Conservation (phyloP, 208 protist species). For the Acanthamoeba polyphaga region DNA sequence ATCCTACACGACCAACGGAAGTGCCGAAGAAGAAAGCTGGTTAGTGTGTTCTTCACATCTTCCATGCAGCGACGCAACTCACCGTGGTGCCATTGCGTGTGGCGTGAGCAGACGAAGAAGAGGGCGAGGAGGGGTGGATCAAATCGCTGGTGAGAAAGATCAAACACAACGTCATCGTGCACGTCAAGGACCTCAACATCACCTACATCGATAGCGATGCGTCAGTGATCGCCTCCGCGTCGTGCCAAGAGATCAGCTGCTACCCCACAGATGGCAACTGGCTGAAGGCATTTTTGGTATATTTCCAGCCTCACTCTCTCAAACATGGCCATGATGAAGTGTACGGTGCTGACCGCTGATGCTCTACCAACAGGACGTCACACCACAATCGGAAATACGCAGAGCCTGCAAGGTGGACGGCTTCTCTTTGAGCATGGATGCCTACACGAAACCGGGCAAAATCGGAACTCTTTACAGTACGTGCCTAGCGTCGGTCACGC, state of each 20-base stretch:
- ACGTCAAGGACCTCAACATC: conserved; percentile 21
- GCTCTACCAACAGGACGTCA: neutral
- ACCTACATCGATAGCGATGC: conserved; percentile 64
- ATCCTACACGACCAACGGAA: neutral
- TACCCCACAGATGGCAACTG: conserved; percentile 47
- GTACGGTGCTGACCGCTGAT: neutral
- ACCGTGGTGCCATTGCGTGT: neutral
- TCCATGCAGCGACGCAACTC: neutral
- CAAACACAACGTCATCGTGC: conserved; percentile 67
- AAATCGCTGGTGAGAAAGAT: conserved; percentile 62
- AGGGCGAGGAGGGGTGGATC: conserved; percentile 56
- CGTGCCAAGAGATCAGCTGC: neutral
- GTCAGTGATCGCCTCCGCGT: neutral
- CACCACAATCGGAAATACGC: neutral
- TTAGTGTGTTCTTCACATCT: neutral
- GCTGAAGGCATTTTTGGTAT: conserved; percentile 42
- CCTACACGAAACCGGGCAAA: neutral
- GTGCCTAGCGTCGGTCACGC: neutral
- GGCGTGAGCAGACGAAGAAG: neutral
- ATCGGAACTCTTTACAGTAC: conserved; percentile 22
- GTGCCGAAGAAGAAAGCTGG: conserved; percentile 4
- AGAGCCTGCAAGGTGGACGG: conserved; percentile 9
- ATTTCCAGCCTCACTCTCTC: neutral
- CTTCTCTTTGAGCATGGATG: conserved; percentile 15
- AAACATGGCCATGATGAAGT: too few species aligned